A percentile compares a stretch with the other conserved stretches of the same genome.
These are phyloP conservation scores for Daldinia concentrica DNA, from an alignment of 495 filamentous ascomycete species.

Conservation along the genomic window DNA sequence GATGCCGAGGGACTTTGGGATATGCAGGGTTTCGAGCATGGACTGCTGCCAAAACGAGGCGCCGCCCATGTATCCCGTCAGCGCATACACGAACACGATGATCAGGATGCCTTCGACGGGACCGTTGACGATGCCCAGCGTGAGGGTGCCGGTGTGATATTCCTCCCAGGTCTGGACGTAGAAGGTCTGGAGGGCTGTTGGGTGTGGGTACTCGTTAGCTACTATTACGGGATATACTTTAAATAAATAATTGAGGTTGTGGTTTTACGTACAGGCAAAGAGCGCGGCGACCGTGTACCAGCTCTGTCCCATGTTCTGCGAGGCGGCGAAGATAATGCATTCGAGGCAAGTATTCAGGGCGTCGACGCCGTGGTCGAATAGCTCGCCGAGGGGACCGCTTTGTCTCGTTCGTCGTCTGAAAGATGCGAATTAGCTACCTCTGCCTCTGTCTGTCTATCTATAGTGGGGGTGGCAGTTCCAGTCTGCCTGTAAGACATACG, in stretches of 20 bases:
- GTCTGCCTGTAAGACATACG: constrained; percentile 61
- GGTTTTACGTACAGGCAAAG: constrained; percentile 72
- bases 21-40: constrained; percentile 75
- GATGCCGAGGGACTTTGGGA: constrained; percentile 70
- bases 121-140: constrained; percentile 89
- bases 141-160: constrained; percentile 96
- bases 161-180: constrained; percentile 99
- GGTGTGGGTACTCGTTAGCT: constrained; percentile 31
- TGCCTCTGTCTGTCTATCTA: not conserved
- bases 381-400: constrained; percentile 91
- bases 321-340: constrained; percentile 86
- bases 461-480: too few species aligned
- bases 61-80: constrained; percentile 85
- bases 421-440: constrained; percentile 32
- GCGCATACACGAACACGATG: constrained; percentile 80
- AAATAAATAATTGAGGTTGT: not conserved
- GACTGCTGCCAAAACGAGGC: constrained; percentile 92
- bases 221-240: too few species aligned
- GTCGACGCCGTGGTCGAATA: constrained; percentile 98
- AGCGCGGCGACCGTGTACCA: constrained; percentile 88
- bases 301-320: constrained; percentile 90
- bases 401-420: constrained; percentile 83
- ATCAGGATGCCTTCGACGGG: constrained; percentile 95
- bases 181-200: constrained; percentile 80
- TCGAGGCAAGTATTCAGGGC: constrained; percentile 96